Evolutionary conservation across 495 filamentous ascomycete species (phyloP).

Genomic region (Xylaria flabelliformis): DNA sequence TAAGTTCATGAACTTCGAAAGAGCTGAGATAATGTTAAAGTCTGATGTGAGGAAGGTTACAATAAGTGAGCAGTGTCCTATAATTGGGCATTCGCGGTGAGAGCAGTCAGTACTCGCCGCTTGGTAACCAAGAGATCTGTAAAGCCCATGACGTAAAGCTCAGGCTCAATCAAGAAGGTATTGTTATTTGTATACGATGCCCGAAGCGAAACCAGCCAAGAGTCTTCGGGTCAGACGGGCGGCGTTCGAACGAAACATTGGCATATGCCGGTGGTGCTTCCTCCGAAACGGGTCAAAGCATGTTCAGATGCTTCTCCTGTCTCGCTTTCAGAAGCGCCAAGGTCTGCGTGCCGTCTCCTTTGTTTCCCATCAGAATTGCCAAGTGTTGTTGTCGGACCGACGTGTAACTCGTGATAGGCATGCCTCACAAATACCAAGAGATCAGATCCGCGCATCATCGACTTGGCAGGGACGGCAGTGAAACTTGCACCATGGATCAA

Average conservation of each 20-base stretch:
- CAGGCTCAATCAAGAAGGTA: conserved; percentile 4
- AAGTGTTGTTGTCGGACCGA: conserved; percentile 40
- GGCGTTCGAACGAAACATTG: conserved; percentile 22
- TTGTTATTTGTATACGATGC: conserved; percentile 6
- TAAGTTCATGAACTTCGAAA: not conserved
- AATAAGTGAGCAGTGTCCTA: conserved; percentile 3
- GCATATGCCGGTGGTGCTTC: conserved; percentile 18
- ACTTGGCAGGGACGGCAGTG: conserved; percentile 47
- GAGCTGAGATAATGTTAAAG: conserved; percentile 16
- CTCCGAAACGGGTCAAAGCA: conserved; percentile 23
- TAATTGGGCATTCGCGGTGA: not conserved
- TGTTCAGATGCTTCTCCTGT: conserved; percentile 20
- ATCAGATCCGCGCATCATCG: conserved; percentile 44
- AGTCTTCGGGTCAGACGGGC: conserved; percentile 24
- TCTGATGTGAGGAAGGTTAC: conserved; percentile 16
- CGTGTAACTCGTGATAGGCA: conserved; percentile 35
- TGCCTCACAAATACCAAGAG: conserved; percentile 39
- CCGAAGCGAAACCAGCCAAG: conserved; percentile 20
- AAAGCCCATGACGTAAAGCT: conserved; percentile 9
- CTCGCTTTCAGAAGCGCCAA: conserved; percentile 20
- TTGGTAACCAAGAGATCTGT: conserved; percentile 2
- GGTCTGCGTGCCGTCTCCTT: conserved; percentile 18
- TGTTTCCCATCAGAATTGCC: conserved; percentile 29
- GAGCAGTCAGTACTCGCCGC: not conserved
- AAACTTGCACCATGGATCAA: conserved; percentile 26